Conservation (phyloP, 768 basidiomycete genomes). For the Kwoniella sp. region DNA sequence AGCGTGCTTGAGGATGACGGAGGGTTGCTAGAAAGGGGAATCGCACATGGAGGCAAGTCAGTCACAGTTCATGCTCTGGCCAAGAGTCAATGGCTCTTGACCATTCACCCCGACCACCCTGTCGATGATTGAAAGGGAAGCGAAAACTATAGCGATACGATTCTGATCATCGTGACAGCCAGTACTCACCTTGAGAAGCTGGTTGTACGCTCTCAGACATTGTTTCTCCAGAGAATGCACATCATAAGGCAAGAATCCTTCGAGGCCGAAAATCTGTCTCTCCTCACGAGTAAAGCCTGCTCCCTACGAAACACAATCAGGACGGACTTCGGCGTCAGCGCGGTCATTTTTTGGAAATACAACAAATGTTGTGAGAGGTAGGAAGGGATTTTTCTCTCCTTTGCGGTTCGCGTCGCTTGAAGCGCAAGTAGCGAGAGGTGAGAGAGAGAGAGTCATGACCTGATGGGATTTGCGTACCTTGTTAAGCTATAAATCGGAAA, state of each 20-base stretch:
- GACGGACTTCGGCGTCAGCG: too few species aligned
- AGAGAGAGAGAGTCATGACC: too few species aligned
- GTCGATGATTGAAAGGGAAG: too few species aligned
- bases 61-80: too few species aligned
- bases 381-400: too few species aligned
- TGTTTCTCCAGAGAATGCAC: conserved; percentile 54
- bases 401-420: not conserved
- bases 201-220: conserved; percentile 72
- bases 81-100: too few species aligned
- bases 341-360: not conserved
- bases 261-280: conserved; percentile 67
- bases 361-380: not conserved
- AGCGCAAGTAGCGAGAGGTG: not conserved
- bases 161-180: too few species aligned
- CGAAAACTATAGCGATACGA: too few species aligned
- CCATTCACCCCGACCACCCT: too few species aligned
- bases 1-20: conserved; percentile 69
- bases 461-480: conserved; percentile 23
- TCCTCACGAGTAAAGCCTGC: conserved; percentile 74
- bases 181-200: conserved; percentile 56
- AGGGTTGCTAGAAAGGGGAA: conserved; percentile 49
- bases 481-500: conserved; percentile 34
- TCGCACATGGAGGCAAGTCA: not conserved
- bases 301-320: conserved; percentile 58
- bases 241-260: conserved; percentile 59